Evolutionary conservation across 352 stramenopile genomes (phyloP).

Genomic region (Globisporangium iwayamae): DNA sequence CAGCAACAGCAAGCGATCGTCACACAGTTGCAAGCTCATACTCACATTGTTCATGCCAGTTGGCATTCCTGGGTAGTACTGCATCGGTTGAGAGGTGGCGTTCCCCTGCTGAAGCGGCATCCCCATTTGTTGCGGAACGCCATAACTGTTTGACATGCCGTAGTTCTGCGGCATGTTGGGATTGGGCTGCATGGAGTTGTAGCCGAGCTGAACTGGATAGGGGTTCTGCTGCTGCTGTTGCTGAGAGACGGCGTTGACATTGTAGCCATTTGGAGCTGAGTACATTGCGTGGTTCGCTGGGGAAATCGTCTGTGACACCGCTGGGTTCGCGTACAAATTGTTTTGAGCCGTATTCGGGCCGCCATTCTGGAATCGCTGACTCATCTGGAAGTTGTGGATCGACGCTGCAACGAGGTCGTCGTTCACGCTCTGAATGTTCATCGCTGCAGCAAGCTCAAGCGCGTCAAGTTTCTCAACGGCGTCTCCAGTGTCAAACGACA

Average conservation of each 20-base stretch:
- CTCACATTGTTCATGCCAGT: slow-evolving; percentile 17
- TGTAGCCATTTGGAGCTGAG: slow-evolving; percentile 44
- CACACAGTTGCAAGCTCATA: neutral
- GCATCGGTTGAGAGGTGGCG: slow-evolving; percentile 4
- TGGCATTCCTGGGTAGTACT: slow-evolving; percentile 11
- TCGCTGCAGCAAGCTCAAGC: slow-evolving; percentile 26
- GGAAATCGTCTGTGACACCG: slow-evolving; percentile 28
- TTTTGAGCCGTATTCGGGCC: slow-evolving; percentile 4
- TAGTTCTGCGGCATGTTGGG: slow-evolving; percentile 50
- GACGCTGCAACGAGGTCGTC: slow-evolving; percentile 65
- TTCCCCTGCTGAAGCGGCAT: slow-evolving; percentile 13
- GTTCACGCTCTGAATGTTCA: slow-evolving; percentile 55
- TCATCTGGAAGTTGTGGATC: slow-evolving; percentile 77
- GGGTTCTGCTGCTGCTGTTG: slow-evolving; percentile 20
- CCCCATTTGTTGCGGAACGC: slow-evolving; percentile 7
- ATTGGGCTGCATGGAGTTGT: slow-evolving; percentile 37
- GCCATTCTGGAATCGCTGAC: slow-evolving; percentile 40
- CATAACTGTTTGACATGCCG: slow-evolving; percentile 28
- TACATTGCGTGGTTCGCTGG: slow-evolving; percentile 44
- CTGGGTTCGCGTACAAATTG: slow-evolving; percentile 13
- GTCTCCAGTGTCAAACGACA: slow-evolving; percentile 13
- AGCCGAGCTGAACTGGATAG: slow-evolving; percentile 40
- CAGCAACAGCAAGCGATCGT: neutral
- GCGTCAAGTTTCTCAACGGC: slow-evolving; percentile 18
- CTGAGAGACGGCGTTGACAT: slow-evolving; percentile 17